A percentile compares a stretch with the other conserved stretches of the same genome.
phyloP scores from a whole-genome alignment of 352 stramenopile species.

The Peronospora destructor region DNA sequence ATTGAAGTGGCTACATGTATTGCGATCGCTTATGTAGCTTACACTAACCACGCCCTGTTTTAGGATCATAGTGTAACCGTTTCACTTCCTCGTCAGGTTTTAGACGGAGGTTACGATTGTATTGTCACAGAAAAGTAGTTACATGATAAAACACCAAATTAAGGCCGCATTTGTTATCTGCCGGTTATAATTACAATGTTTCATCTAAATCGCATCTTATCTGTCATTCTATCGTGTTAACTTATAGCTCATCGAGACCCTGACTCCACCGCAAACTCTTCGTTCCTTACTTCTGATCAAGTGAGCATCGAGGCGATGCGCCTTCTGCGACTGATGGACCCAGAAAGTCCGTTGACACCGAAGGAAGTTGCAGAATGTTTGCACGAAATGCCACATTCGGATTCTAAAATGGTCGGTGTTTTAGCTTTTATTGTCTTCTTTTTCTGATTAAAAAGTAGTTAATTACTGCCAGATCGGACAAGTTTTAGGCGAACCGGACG shows the following conservation, averaged over 20 bases:
- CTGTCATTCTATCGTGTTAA: not conserved
- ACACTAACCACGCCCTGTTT: conserved; percentile 2
- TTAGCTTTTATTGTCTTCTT: not conserved
- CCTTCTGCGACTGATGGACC: conserved; percentile 40
- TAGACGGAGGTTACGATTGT: not conserved
- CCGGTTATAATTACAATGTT: not conserved
- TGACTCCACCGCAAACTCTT: conserved; percentile 9
- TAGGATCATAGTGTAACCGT: not conserved
- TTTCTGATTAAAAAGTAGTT: not conserved
- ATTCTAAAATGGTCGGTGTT: conserved; percentile 51
- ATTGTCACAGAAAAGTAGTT: not conserved
- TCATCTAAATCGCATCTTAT: not conserved
- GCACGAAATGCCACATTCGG: conserved; percentile 54
- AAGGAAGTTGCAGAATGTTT: conserved; percentile 59
- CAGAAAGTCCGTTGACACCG: conserved; percentile 40
- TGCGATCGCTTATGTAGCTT: conserved; percentile 10
- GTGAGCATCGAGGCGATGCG: conserved; percentile 20
- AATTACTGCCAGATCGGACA: conserved; percentile 40
- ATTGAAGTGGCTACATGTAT: not conserved
- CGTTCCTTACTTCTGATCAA: conserved; percentile 9
- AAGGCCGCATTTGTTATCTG: conserved; percentile 2
- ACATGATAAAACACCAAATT: conserved; percentile 13
- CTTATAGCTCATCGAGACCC: not conserved
- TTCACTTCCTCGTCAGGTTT: too few species aligned
- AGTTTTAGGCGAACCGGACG: conserved; percentile 60